A percentile compares a stretch with the other conserved stretches of the same genome.
Conservation (phyloP, 2,329 filamentous ascomycete species). For the Fusarium tanahbumbuense region DNA sequence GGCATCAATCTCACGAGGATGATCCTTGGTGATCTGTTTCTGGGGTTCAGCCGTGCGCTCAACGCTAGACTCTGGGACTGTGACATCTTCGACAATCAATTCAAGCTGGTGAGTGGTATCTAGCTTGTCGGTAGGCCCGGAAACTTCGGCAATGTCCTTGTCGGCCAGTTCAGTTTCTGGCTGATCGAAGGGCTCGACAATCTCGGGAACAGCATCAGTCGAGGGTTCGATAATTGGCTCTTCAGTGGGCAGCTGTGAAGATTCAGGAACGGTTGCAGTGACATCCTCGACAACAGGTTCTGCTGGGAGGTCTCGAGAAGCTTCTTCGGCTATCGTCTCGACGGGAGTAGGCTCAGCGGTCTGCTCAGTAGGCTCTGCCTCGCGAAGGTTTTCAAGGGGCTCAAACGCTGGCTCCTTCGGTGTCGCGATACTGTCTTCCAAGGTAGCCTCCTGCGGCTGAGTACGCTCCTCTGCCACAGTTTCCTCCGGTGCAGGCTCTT, state of each 20-base stretch:
- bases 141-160: neutral
- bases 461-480: neutral
- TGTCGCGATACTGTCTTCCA: neutral
- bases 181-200: slow-evolving; percentile 2
- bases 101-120: neutral
- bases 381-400: neutral
- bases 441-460: neutral
- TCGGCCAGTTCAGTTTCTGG: neutral
- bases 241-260: neutral
- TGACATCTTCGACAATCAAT: neutral
- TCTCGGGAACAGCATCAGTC: slow-evolving; percentile 3
- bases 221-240: neutral
- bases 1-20: neutral
- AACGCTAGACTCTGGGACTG: neutral
- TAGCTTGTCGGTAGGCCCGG: neutral
- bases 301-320: neutral
- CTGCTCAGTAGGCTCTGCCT: neutral
- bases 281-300: slow-evolving; percentile 8
- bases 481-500: neutral
- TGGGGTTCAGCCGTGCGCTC: slow-evolving; percentile 1
- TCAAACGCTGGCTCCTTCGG: slow-evolving; percentile 12
- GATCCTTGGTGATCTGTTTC: neutral
- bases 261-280: slow-evolving; percentile 3
- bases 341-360: neutral
- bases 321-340: slow-evolving; percentile 2